Evolutionary conservation across 495 filamentous ascomycete species (phyloP).

Genomic region (Neurospora sp.): DNA sequence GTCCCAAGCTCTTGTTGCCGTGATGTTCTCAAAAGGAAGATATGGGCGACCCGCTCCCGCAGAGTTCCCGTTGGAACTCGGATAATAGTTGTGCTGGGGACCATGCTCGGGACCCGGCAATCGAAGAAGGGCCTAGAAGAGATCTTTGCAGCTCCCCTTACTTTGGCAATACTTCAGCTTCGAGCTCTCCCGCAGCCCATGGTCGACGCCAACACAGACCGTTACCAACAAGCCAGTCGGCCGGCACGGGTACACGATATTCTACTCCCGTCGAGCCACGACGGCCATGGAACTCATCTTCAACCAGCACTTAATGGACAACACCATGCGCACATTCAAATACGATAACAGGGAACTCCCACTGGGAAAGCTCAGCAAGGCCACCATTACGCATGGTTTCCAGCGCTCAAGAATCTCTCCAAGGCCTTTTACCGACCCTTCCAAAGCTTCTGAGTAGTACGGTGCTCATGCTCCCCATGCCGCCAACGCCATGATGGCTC

Average conservation of each 20-base stretch:
- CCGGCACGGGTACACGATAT: neutral
- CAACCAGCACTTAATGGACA: no score
- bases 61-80: neutral
- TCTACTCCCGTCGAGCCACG: neutral
- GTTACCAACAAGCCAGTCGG: neutral
- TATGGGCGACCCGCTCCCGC: neutral
- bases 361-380: no score
- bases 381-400: no score
- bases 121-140: neutral
- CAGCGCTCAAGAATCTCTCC: neutral
- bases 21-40: neutral
- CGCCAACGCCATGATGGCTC: neutral
- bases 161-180: neutral
- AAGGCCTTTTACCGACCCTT: neutral
- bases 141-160: neutral
- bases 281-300: no score
- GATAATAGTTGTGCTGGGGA: neutral
- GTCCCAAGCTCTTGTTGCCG: neutral
- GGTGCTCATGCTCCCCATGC: constrained; percentile 15
- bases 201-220: neutral
- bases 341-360: no score
- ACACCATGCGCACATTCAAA: no score
- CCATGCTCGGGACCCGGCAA: neutral
- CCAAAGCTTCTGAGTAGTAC: constrained; percentile 10
- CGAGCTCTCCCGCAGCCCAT: neutral